Base-by-base conservation (phyloP, 2,329 filamentous ascomycete genomes). In the Phyllosticta citribraziliensis region DNA sequence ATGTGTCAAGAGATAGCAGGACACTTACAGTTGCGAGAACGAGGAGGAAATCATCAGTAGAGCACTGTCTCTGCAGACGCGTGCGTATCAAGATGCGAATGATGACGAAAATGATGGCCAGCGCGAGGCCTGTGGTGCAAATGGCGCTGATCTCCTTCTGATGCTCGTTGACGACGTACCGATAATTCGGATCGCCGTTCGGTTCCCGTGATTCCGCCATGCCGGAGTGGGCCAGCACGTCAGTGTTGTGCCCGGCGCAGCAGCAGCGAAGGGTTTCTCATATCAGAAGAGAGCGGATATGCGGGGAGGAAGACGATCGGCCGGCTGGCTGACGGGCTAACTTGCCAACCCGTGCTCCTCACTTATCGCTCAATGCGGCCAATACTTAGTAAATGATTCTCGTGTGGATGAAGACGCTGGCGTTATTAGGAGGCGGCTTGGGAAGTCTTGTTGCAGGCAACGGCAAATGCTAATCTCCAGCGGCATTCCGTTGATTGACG, bases 1-100 rank as follows among this genome's bases (percentile, higher is more conserved):
- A 17, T n/a, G n/a, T n/a, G n/a, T n/a, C n/a, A n/a, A n/a, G 47
- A 20, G 12, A 14, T 6, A 8, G 12, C 9, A 12, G 22, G 9
- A 17, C 8, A 2, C 51, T 30, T 27, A 58, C 57, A 17, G 51
- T 19, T 3, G 57, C 51, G 17, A 22, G 12, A 10, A 58, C 20
- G 51, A 58, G 57, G 5, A 58, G 11, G n/a, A 27, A 58, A 19
- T 58, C 57, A 19, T 60, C 57, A 14, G 50, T 25, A 14, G 52
- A 55, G 35, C 55, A 60, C 12, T 55, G 52, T 4, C 35, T 20
- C n/a, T 60, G 57, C 22, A 60, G 24, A 2, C 57, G 22, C 1
- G 22, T 53, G 35, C 57, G 57, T 8, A 55, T 55, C 10, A 47
- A 60, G n/a, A 52, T 55, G 47, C 57, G 22, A 9, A 33, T 19